These are phyloP conservation scores for Pyronema omphalodes DNA, from an alignment of 495 filamentous ascomycete genomes.

Conservation along the genomic window DNA sequence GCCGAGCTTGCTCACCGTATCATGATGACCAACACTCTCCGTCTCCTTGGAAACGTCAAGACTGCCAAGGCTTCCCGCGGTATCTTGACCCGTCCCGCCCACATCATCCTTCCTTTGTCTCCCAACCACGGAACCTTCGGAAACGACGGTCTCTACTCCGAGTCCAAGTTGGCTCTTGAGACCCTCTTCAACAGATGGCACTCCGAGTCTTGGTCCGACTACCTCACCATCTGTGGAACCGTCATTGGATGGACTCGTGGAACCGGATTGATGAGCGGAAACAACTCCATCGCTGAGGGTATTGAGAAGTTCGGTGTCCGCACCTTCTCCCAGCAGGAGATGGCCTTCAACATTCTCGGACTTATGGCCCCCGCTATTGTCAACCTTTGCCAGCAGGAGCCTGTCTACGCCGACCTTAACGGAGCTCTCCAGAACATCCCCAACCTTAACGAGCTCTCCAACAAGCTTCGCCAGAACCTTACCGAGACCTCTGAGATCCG, in stretches of 20 bases:
- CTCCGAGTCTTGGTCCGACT: conserved; percentile 92
- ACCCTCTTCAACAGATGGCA: conserved; percentile 98
- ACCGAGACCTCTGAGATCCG: conserved; percentile 89
- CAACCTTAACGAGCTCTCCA: conserved; percentile 89
- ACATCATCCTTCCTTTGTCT: conserved; percentile 87
- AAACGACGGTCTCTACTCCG: conserved; percentile 93
- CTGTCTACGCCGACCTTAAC: conserved; percentile 92
- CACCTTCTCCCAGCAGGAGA: conserved; percentile 97
- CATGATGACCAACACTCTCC: conserved; percentile 93
- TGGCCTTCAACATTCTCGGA: conserved; percentile 96
- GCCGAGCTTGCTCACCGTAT: conserved; percentile 96
- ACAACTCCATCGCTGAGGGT: conserved; percentile 94
- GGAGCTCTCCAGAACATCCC: conserved; percentile 95
- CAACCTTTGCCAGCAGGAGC: conserved; percentile 87
- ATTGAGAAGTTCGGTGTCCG: conserved; percentile 91
- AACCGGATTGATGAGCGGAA: conserved; percentile 92
- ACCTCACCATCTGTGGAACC: conserved; percentile 95
- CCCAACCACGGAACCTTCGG: conserved; percentile 98
- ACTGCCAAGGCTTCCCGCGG: conserved; percentile 68
- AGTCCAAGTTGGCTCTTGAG: conserved; percentile 92
- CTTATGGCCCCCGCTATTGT: conserved; percentile 90
- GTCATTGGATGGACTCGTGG: conserved; percentile 99
- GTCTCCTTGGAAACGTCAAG: conserved; percentile 81
- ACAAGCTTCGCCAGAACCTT: conserved; percentile 69
- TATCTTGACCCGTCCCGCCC: conserved; percentile 85